Percentiles rank a stretch among this genome's conserved stretches.
These are phyloP conservation scores for Berberis vulgaris DNA, from an alignment of 164 flowering plant species.

Conservation along the genomic window DNA sequence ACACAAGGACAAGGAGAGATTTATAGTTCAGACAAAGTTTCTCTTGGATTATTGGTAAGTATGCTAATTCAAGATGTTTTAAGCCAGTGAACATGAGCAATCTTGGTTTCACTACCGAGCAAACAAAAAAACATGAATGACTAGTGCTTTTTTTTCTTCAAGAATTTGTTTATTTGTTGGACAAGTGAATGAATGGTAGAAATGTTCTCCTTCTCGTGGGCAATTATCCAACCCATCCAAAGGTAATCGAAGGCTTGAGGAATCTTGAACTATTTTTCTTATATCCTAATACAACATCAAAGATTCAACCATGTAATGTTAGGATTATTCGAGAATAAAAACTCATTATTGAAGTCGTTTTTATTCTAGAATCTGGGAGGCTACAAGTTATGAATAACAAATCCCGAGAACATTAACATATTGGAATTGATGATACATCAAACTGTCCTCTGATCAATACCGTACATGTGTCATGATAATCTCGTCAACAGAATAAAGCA, in stretches of 20 bases:
- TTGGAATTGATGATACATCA: too few species aligned
- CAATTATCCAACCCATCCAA: conserved; percentile 5
- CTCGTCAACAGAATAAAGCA: too few species aligned
- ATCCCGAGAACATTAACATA: conserved; percentile 4
- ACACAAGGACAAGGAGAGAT: not conserved
- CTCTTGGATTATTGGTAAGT: not conserved
- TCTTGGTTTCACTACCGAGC: not conserved
- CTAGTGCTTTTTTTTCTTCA: not conserved
- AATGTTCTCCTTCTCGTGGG: not conserved
- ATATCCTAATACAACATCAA: conserved; percentile 4
- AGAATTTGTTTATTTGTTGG: not conserved
- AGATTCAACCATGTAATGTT: conserved; percentile 5
- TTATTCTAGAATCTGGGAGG: conserved; percentile 3
- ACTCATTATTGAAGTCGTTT: not conserved
- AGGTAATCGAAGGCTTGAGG: conserved; percentile 3
- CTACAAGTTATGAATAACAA: not conserved
- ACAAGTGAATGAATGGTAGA: not conserved
- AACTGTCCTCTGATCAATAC: too few species aligned
- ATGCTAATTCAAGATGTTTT: too few species aligned
- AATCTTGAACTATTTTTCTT: conserved; percentile 5
- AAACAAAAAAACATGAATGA: not conserved
- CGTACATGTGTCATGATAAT: too few species aligned
- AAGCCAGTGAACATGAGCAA: not conserved
- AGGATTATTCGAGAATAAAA: conserved; percentile 1
- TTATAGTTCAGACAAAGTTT: not conserved